phyloP scores from a whole-genome alignment of 1,284 basidiomycete species.

The Coniferiporia weirii region DNA sequence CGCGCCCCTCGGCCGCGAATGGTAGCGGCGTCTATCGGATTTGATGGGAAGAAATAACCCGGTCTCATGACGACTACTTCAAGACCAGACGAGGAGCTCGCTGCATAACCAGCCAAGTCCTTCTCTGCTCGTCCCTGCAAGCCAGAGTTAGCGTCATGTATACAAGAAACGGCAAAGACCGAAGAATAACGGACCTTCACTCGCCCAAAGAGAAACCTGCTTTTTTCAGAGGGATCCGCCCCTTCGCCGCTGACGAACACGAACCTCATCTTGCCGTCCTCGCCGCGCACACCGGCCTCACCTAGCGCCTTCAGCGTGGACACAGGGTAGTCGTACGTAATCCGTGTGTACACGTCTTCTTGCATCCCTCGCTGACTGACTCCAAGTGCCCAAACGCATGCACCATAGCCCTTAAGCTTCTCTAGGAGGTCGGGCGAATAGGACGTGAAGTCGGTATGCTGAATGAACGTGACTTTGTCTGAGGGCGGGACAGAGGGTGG shows the following conservation, averaged over 20 bases:
- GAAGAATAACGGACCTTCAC: constrained; percentile 28
- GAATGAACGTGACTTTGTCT: constrained; percentile 27
- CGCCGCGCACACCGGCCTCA: constrained; percentile 26
- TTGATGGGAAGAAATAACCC: constrained; percentile 19
- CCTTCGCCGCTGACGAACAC: constrained; percentile 32
- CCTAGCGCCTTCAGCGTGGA: constrained; percentile 29
- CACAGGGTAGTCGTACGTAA: constrained; percentile 34
- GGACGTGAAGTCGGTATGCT: constrained; percentile 32
- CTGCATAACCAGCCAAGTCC: constrained; percentile 7
- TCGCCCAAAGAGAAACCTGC: constrained; percentile 28
- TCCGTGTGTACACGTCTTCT: constrained; percentile 33
- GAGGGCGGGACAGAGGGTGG: constrained; percentile 29
- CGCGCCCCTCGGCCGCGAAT: neutral
- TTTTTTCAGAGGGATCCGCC: constrained; percentile 30
- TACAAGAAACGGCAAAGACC: neutral
- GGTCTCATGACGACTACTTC: constrained; percentile 11
- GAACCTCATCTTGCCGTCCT: constrained; percentile 28
- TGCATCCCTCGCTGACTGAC: constrained; percentile 28
- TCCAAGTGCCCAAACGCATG: constrained; percentile 38
- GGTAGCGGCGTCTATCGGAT: constrained; percentile 5
- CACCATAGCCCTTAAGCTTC: constrained; percentile 33
- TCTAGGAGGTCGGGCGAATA: constrained; percentile 30
- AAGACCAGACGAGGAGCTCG: neutral
- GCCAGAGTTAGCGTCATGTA: neutral
- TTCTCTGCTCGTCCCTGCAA: constrained; percentile 13